Evolutionary conservation across 2,329 filamentous ascomycete genomes (phyloP), one percentile per base, ranked within the genome.

Genomic region (Fusarium cyanostomum): DNA sequence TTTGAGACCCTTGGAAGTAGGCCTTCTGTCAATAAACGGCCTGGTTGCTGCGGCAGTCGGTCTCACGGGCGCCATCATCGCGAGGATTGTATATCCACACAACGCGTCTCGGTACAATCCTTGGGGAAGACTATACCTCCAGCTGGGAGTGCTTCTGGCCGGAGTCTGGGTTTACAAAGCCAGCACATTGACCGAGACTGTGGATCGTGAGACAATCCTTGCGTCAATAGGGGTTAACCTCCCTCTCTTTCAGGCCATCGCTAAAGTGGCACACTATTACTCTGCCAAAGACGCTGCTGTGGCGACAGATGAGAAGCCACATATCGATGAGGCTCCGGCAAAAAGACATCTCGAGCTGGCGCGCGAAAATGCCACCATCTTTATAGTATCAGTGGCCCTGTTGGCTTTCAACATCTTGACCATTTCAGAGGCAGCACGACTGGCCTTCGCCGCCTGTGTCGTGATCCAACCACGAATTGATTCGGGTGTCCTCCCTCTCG

Each of bases 101-200:
- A 45, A 52, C 18, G 46, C 38, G 9, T 45, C 39, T 4, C n/a
- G 34, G 13, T 52, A 43, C 8, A 54, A 70, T 28, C 62, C 66
- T 7, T 71, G 66, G 66, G 64, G 68, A 12, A 42, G 28, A 13
- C 43, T 56, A 3, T 68, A 70, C 16, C 48, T 70, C 7, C 55
- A 59, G 16, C 43, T 56, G n/a, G 65, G 62, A 1, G 28, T 59
- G 7, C 21, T 60, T 10, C 30, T 58, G 8, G 28, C 61, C 2
- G 50, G 24, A 0, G 24, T 41, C 7, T 68, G 43, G 52, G 27
- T 34, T 5, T 42, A 26, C 13, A 21, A 26, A 8, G 45, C 42
- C 8, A 44, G 41, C 11, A 44, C 9, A 6, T 38, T 39, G n/a
- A 41, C 45, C 1, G 26, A 24, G 3, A 8, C 37, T 24, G 37